Evolutionary conservation across 2,329 filamentous ascomycete genomes (phyloP).

Genomic region (Akanthomyces muscarius): DNA sequence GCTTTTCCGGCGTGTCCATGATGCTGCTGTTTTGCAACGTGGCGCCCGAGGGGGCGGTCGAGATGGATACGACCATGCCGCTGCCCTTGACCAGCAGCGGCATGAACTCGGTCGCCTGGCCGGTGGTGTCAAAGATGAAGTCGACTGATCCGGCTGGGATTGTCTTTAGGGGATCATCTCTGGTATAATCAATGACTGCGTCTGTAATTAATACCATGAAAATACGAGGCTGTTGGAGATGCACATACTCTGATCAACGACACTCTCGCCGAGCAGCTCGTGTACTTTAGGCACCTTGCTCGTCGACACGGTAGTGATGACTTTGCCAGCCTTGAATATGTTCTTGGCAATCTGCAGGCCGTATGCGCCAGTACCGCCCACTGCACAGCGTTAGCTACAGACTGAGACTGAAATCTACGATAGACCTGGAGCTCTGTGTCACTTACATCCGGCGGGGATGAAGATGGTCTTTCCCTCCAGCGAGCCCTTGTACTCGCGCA

Average conservation of each 20-base stretch:
- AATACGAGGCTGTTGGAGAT: not conserved
- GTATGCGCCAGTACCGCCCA: slow-evolving; percentile 25
- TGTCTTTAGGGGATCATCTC: slow-evolving; percentile 18
- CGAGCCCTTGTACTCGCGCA: slow-evolving; percentile 35
- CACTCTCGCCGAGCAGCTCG: slow-evolving; percentile 35
- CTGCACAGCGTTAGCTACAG: slow-evolving; percentile 10
- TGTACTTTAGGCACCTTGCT: slow-evolving; percentile 35
- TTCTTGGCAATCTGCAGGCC: slow-evolving; percentile 41
- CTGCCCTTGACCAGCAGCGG: slow-evolving; percentile 32
- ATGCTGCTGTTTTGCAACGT: slow-evolving; percentile 30
- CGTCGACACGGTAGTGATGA: slow-evolving; percentile 43
- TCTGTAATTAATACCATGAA: not conserved
- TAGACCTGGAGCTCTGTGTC: not conserved
- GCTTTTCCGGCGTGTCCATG: slow-evolving; percentile 26
- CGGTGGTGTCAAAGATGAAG: slow-evolving; percentile 41
- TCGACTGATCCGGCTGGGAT: slow-evolving; percentile 36
- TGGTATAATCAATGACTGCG: slow-evolving; percentile 26
- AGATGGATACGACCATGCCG: slow-evolving; percentile 34
- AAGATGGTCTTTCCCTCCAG: slow-evolving; percentile 32
- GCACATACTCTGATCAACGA: slow-evolving; percentile 32
- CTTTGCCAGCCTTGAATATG: slow-evolving; percentile 39
- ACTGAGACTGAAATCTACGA: not conserved
- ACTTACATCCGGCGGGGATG: slow-evolving; percentile 25
- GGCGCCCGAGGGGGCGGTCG: slow-evolving; percentile 33
- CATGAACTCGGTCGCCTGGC: slow-evolving; percentile 32